phyloP scores from a whole-genome alignment of 371 early-diverging fungal species.

The Lichtheimia corymbifera region DNA sequence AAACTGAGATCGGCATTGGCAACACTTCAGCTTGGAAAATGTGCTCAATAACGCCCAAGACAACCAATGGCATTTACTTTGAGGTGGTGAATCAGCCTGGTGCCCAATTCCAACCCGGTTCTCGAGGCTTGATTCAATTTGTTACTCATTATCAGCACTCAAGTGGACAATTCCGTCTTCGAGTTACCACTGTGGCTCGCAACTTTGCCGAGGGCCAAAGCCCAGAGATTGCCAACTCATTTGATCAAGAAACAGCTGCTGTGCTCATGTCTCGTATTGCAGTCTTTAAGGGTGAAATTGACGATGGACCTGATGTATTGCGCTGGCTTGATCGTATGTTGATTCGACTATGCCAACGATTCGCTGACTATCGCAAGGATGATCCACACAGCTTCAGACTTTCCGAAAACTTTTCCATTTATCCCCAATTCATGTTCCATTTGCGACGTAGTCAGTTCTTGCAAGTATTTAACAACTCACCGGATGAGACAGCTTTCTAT shows the following conservation, averaged over 20 bases:
- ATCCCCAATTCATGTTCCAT: conserved; percentile 99
- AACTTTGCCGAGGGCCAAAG: conserved; percentile 89
- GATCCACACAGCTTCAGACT: conserved; percentile 93
- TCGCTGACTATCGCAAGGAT: conserved; percentile 96
- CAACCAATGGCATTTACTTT: conserved; percentile 92
- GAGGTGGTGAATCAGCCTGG: conserved; percentile 91
- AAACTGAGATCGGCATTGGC: conserved; percentile 98
- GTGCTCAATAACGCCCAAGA: conserved; percentile 85
- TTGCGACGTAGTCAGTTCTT: conserved; percentile 97
- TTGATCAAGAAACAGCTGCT: conserved; percentile 99
- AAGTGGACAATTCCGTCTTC: conserved; percentile 86
- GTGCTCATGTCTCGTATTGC: conserved; percentile 99
- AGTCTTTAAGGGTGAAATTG: conserved; percentile 95
- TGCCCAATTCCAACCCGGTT: conserved; percentile 82
- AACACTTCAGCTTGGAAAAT: conserved; percentile 95
- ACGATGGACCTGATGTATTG: conserved; percentile 98
- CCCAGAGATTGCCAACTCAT: conserved; percentile 88
- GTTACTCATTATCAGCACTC: conserved; percentile 96
- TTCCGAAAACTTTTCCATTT: conserved; percentile 94
- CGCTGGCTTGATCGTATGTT: conserved; percentile 99
- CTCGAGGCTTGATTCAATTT: conserved; percentile 92
- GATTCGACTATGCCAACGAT: conserved; percentile 97
- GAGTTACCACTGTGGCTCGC: conserved; percentile 95
- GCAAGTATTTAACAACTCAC: conserved; percentile 98
- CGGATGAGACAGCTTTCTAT: conserved; percentile 99